phyloP scores from a whole-genome alignment of 2,329 filamentous ascomycete genomes.

The Xylaria sp. region DNA sequence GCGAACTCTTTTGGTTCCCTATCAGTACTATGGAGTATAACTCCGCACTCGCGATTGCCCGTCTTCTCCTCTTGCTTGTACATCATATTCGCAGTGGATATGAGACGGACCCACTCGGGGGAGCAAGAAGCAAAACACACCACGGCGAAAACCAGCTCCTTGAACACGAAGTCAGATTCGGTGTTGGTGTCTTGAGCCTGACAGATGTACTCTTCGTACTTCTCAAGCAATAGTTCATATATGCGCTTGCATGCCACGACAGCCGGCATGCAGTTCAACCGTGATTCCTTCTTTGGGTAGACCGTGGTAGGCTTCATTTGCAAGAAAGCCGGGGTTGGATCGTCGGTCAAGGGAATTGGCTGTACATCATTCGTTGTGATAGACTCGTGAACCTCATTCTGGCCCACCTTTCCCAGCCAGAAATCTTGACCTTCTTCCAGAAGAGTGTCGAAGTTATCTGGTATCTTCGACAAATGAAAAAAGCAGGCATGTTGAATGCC shows the following conservation, averaged over 20 bases:
- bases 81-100: neutral
- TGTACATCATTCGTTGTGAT: constrained; percentile 20
- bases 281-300: constrained; percentile 12
- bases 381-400: constrained; percentile 7
- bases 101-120: constrained; percentile 16
- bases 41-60: neutral
- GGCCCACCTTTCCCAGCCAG: constrained; percentile 2
- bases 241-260: constrained; percentile 13
- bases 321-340: constrained; percentile 15
- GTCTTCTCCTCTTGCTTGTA: too few relatives aligned
- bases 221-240: neutral
- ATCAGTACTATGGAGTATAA: neutral
- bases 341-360: neutral
- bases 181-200: constrained; percentile 4
- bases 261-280: constrained; percentile 14
- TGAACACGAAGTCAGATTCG: constrained; percentile 20
- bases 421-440: constrained; percentile 6
- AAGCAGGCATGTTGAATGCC: constrained; percentile 5
- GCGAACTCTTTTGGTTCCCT: constrained; percentile 14
- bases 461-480: constrained; percentile 10
- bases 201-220: neutral
- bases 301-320: constrained; percentile 14
- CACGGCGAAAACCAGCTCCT: constrained; percentile 14
- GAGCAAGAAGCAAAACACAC: constrained; percentile 26
- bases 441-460: neutral